These are phyloP conservation scores for Kalmanozyma brasiliensis DNA, from an alignment of 1,284 basidiomycete species.

Conservation along the genomic window DNA sequence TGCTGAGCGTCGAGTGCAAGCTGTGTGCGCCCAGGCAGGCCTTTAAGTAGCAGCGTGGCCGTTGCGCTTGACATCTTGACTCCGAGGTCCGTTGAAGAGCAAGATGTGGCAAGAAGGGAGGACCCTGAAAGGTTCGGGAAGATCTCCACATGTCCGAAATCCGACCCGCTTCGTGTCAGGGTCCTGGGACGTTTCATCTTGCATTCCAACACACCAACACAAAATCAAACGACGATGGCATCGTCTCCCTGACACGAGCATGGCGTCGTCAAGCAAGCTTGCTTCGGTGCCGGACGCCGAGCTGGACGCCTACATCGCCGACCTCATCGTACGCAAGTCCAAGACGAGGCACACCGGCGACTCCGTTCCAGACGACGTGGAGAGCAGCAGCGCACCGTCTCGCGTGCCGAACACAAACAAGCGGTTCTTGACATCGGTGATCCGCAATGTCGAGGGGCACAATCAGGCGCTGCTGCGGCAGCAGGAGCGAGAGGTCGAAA, in stretches of 20 bases:
- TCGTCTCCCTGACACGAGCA: no score
- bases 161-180: no score
- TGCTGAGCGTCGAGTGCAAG: slow-evolving; percentile 27
- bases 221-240: no score
- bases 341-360: slow-evolving; percentile 1
- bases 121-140: not conserved
- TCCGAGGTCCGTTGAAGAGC: not conserved
- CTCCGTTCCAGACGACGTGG: slow-evolving; percentile 9
- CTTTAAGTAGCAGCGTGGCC: slow-evolving; percentile 21
- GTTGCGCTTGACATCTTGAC: not conserved
- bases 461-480: slow-evolving; percentile 41
- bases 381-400: not conserved
- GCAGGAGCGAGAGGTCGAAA: slow-evolving; percentile 19
- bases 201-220: not conserved
- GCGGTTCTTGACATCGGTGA: slow-evolving; percentile 48
- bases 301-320: slow-evolving; percentile 47
- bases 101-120: not conserved
- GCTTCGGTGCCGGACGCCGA: slow-evolving; percentile 28
- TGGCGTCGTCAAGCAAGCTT: no score
- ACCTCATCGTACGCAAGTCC: slow-evolving; percentile 35
- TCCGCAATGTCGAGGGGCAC: slow-evolving; percentile 56
- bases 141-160: slow-evolving; percentile 17
- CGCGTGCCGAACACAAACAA: slow-evolving; percentile 52
- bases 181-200: no score
- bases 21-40: slow-evolving; percentile 26